phyloP scores from a whole-genome alignment of 805 yeast genomes.

The Ogataea chonburiensis region DNA sequence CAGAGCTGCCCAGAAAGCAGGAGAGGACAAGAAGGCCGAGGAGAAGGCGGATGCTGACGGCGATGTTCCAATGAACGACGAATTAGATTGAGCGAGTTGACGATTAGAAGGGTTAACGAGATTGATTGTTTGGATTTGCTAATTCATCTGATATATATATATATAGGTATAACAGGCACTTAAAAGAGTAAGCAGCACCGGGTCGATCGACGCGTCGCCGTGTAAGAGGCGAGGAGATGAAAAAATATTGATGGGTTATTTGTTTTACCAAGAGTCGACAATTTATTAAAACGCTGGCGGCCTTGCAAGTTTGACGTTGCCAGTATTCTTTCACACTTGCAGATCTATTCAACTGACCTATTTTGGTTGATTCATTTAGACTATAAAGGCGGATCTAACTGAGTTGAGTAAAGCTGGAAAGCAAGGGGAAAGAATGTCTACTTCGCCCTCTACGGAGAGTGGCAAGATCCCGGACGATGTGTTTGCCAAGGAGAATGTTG shows the following conservation, averaged over 20 bases:
- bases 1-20: constrained; percentile 51
- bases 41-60: constrained; percentile 37
- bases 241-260: constrained; percentile 1
- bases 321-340: background rate
- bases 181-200: too few species aligned
- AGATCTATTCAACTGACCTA: background rate
- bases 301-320: background rate
- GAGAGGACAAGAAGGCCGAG: constrained; percentile 23
- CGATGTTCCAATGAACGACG: constrained; percentile 36
- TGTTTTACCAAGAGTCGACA: background rate
- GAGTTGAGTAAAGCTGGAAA: too few species aligned
- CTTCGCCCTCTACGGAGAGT: constrained; percentile 4
- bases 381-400: too few species aligned
- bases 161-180: too few species aligned
- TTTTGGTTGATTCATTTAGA: background rate
- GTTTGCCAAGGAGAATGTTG: constrained; percentile 12
- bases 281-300: background rate
- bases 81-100: constrained; percentile 18
- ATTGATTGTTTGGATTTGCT: constrained; percentile 9
- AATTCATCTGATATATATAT: constrained; percentile 9
- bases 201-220: constrained; percentile 7
- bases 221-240: too few species aligned
- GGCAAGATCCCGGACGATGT: background rate
- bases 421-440: constrained; percentile 5
- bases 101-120: constrained; percentile 9